phyloP scores from a whole-genome alignment of 2,329 filamentous ascomycete genomes.

The Aspergillus sp. region DNA sequence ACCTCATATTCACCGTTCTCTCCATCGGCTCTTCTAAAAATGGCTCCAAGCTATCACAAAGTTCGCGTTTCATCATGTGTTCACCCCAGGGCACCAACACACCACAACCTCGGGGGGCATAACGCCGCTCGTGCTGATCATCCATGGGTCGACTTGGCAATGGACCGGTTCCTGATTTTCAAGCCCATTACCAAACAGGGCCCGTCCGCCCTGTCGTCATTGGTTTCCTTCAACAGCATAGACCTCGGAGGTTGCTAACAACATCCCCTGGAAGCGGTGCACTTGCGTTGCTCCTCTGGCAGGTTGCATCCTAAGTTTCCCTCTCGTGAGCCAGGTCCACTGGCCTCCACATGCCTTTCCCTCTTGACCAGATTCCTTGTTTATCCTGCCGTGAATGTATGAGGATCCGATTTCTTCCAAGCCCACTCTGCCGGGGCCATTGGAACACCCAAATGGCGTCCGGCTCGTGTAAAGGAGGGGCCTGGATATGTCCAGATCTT shows the following conservation, averaged over 20 bases:
- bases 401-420: not conserved
- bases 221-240: constrained; percentile 1
- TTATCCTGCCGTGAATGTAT: not conserved
- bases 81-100: constrained; percentile 4
- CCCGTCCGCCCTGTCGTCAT: constrained; percentile 5
- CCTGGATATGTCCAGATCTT: not conserved
- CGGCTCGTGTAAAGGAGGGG: not conserved
- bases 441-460: not conserved
- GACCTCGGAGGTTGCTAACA: not conserved
- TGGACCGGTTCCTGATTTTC: constrained; percentile 12
- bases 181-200: constrained; percentile 6
- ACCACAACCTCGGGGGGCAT: constrained; percentile 7
- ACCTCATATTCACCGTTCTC: too few species aligned
- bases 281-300: not conserved
- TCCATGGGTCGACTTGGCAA: constrained; percentile 15
- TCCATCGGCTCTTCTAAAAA: too few species aligned
- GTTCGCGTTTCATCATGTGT: constrained; percentile 7
- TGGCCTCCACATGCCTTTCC: not conserved
- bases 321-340: constrained; percentile 4
- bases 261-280: constrained; percentile 5
- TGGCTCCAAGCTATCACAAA: not conserved
- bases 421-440: not conserved
- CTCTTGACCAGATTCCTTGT: not conserved
- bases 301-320: not conserved
- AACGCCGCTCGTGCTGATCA: constrained; percentile 17